Evolutionary conservation across 2,329 filamentous ascomycete genomes (phyloP).

Genomic region (Metarhizium album): DNA sequence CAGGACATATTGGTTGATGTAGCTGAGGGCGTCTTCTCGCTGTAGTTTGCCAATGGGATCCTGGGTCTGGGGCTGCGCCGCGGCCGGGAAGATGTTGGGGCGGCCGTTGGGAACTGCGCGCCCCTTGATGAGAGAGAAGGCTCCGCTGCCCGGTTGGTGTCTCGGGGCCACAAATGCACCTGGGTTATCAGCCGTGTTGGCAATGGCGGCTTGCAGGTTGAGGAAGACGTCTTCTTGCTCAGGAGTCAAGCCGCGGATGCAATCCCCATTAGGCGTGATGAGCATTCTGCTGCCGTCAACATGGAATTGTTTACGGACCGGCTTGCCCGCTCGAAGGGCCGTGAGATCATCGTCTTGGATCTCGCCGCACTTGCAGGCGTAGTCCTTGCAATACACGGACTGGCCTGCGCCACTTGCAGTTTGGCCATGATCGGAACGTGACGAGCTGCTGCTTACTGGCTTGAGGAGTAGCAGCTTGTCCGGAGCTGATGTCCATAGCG

Average conservation of each 20-base stretch:
- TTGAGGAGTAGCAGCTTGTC: slow-evolving; percentile 28
- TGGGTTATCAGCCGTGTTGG: slow-evolving; percentile 37
- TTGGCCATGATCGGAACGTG: slow-evolving; percentile 17
- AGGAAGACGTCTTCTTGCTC: slow-evolving; percentile 63
- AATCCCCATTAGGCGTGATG: slow-evolving; percentile 66
- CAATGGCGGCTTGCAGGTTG: slow-evolving; percentile 51
- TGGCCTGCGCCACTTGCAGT: slow-evolving; percentile 12
- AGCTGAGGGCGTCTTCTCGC: slow-evolving; percentile 54
- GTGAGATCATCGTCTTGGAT: slow-evolving; percentile 40
- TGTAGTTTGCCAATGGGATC: slow-evolving; percentile 56
- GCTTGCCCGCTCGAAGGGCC: slow-evolving; percentile 41
- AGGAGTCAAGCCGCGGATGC: slow-evolving; percentile 58
- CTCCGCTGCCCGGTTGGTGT: slow-evolving; percentile 41
- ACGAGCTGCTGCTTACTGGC: slow-evolving; percentile 20
- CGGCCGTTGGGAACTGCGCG: slow-evolving; percentile 54
- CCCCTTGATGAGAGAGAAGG: slow-evolving; percentile 53
- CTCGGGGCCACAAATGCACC: slow-evolving; percentile 45
- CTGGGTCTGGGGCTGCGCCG: slow-evolving; percentile 33
- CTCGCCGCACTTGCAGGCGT: slow-evolving; percentile 28
- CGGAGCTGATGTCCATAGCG: slow-evolving; percentile 20
- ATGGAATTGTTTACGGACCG: slow-evolving; percentile 46
- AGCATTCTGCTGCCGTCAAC: slow-evolving; percentile 57
- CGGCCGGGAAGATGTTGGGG: slow-evolving; percentile 49
- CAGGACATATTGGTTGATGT: slow-evolving; percentile 59
- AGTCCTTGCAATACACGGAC: slow-evolving; percentile 24